Evolutionary conservation across 2,329 filamentous ascomycete species (phyloP).

Genomic region (Elsinoe perseae): DNA sequence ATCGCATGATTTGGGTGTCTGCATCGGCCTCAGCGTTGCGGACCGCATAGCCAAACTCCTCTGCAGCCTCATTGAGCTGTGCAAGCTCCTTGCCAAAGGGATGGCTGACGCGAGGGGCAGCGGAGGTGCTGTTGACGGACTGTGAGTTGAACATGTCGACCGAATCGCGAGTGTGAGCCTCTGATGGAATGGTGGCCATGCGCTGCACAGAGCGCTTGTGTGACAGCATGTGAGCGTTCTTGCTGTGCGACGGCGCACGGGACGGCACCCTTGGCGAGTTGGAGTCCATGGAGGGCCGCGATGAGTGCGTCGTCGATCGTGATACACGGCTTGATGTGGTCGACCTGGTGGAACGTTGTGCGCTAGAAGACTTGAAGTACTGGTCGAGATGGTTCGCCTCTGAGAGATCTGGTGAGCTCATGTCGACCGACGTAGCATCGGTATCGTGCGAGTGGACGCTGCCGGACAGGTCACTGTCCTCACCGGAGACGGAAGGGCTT

Average conservation of each 20-base stretch:
- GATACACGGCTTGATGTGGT: slow-evolving; percentile 16
- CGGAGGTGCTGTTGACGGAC: slow-evolving; percentile 27
- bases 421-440: slow-evolving; percentile 50
- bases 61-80: slow-evolving; percentile 85
- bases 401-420: slow-evolving; percentile 33
- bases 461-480: slow-evolving; percentile 61
- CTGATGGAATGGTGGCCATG: slow-evolving; percentile 37
- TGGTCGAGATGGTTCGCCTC: slow-evolving; percentile 49
- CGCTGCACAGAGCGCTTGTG: slow-evolving; percentile 55
- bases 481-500: slow-evolving; percentile 50
- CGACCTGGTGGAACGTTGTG: slow-evolving; percentile 20
- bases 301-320: slow-evolving; percentile 53
- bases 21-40: slow-evolving; percentile 60
- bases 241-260: slow-evolving; percentile 79
- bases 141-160: slow-evolving; percentile 35
- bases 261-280: slow-evolving; percentile 63
- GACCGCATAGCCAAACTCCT: slow-evolving; percentile 63
- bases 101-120: slow-evolving; percentile 46
- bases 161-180: slow-evolving; percentile 45
- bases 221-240: slow-evolving; percentile 72
- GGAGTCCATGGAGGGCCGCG: slow-evolving; percentile 33
- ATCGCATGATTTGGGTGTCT: slow-evolving; percentile 62
- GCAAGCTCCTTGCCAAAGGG: slow-evolving; percentile 87
- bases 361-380: slow-evolving; percentile 48
- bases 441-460: slow-evolving; percentile 56